These are phyloP conservation scores for Chloridella minuta DNA, from an alignment of 352 stramenopile genomes.

Conservation along the genomic window DNA sequence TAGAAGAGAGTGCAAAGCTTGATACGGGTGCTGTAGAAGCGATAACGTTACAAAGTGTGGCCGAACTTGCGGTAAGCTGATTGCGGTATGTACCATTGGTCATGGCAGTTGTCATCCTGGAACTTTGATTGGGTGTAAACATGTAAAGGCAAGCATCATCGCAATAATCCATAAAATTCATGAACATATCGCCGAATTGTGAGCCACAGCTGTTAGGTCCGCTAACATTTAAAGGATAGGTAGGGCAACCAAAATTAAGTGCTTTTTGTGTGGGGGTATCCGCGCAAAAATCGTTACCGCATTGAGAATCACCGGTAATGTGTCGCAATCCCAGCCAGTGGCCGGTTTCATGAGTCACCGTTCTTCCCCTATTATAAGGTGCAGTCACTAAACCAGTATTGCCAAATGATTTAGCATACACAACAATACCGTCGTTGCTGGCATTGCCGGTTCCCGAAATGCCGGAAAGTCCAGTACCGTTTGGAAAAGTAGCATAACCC, in stretches of 20 bases:
- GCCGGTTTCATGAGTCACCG: background rate
- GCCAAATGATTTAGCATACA: background rate
- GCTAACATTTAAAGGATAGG: too few species aligned
- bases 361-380: background rate
- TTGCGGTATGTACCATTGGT: background rate
- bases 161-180: background rate
- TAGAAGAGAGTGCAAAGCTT: background rate
- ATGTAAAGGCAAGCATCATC: background rate
- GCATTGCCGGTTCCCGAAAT: background rate
- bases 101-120: background rate
- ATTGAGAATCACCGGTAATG: background rate
- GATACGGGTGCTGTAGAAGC: background rate
- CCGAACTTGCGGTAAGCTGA: background rate
- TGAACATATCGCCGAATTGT: background rate
- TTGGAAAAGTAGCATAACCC: background rate
- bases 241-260: background rate
- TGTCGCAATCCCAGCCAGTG: background rate
- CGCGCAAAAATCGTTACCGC: background rate
- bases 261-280: background rate
- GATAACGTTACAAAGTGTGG: background rate
- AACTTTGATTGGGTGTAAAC: background rate
- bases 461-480: background rate
- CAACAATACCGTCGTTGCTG: background rate
- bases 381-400: background rate
- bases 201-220: background rate